phyloP scores from a whole-genome alignment of 2,329 filamentous ascomycete species.

The Ophiostoma tasmaniense region DNA sequence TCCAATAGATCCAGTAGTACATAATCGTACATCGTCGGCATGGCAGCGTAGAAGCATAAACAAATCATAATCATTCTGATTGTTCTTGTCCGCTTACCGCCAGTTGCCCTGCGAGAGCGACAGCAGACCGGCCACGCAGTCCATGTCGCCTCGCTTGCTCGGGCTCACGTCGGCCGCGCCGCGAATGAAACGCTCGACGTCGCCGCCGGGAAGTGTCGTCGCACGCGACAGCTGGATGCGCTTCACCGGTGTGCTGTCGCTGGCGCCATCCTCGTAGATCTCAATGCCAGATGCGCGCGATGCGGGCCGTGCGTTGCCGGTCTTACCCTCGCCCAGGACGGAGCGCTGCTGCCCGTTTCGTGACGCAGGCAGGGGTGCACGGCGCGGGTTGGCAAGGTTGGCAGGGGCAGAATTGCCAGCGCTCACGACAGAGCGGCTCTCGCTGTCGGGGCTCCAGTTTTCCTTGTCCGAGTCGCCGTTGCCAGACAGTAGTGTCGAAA shows the following conservation, averaged over 20 bases:
- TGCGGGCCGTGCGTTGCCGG: constrained; percentile 33
- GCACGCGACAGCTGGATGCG: constrained; percentile 16
- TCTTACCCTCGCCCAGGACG: constrained; percentile 29
- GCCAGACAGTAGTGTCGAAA: constrained; percentile 37
- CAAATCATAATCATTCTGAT: neutral
- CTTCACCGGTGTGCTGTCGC: constrained; percentile 12
- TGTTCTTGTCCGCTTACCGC: constrained; percentile 41
- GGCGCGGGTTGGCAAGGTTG: constrained; percentile 26
- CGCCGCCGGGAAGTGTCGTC: constrained; percentile 33
- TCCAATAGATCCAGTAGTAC: constrained; percentile 2
- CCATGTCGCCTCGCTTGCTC: constrained; percentile 71
- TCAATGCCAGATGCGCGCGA: constrained; percentile 29
- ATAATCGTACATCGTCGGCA: neutral
- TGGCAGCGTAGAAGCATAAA: neutral
- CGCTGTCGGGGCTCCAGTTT: constrained; percentile 63
- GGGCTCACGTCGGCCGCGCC: constrained; percentile 51
- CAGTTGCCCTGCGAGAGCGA: constrained; percentile 90
- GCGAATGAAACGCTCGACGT: constrained; percentile 69
- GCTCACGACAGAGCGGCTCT: constrained; percentile 31
- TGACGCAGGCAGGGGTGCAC: constrained; percentile 30
- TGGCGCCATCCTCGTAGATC: constrained; percentile 46
- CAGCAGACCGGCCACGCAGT: constrained; percentile 81
- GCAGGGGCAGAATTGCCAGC: constrained; percentile 18
- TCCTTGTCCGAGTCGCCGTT: constrained; percentile 82
- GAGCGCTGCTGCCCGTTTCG: constrained; percentile 30